Evolutionary conservation across 176 grass and related monocot genomes (phyloP).

Genomic region (Carex kokanica): DNA sequence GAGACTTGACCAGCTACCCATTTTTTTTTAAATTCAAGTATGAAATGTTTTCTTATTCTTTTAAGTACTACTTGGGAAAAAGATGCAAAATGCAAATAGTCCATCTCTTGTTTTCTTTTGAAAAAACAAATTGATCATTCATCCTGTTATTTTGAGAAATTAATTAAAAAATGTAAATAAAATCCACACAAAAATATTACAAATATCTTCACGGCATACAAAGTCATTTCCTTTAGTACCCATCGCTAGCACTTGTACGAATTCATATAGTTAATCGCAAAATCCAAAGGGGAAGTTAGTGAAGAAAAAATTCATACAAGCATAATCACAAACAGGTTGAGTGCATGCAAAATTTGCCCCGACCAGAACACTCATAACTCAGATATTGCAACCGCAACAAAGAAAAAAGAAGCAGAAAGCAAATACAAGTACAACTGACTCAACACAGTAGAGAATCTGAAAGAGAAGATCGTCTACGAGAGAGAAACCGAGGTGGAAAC

Average conservation of each 20-base stretch:
- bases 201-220: neutral
- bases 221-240: neutral
- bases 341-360: neutral
- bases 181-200: neutral
- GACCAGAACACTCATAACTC: neutral
- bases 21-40: too few species aligned
- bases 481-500: conserved; percentile 36
- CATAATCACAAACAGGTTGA: conserved; percentile 12
- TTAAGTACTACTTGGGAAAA: too few species aligned
- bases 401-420: conserved; percentile 53
- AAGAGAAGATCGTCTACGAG: conserved; percentile 62
- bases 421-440: conserved; percentile 55
- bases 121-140: too few species aligned
- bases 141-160: too few species aligned
- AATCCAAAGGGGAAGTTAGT: neutral
- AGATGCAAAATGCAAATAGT: too few species aligned
- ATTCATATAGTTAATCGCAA: neutral
- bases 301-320: neutral
- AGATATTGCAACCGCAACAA: conserved; percentile 42
- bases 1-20: too few species aligned
- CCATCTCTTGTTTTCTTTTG: too few species aligned
- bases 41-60: too few species aligned
- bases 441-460: conserved; percentile 55
- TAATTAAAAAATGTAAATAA: too few species aligned
- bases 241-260: neutral